Conservation (phyloP, 2,329 filamentous ascomycete species). For the Pseudogymnoascus pannorum region DNA sequence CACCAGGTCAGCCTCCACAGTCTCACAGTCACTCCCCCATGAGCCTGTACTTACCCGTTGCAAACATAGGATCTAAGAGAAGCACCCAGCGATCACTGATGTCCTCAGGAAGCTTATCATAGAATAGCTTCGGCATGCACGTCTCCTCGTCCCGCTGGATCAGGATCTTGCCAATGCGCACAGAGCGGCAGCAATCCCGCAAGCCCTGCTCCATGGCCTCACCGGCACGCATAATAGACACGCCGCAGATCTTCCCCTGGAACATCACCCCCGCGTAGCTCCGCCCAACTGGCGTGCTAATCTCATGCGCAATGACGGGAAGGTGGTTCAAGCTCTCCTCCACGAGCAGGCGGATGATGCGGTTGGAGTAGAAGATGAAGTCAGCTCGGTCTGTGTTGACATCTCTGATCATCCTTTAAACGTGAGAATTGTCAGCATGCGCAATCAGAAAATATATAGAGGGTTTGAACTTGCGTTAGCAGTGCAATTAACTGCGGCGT, state of each 20-base stretch:
- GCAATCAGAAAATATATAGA: too few relatives aligned
- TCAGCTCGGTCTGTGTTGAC: constrained; percentile 84
- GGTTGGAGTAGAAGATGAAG: constrained; percentile 98
- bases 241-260: constrained; percentile 95
- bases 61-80: constrained; percentile 97
- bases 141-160: constrained; percentile 98
- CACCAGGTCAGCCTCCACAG: constrained; percentile 8
- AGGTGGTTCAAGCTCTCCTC: constrained; percentile 97
- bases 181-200: constrained; percentile 93
- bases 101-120: constrained; percentile 93
- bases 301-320: constrained; percentile 78
- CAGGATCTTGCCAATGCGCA: constrained; percentile 95
- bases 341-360: constrained; percentile 91
- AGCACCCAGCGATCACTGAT: constrained; percentile 91
- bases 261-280: constrained; percentile 89
- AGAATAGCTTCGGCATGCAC: constrained; percentile 83
- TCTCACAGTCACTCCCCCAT: neutral
- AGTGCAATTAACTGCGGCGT: constrained; percentile 96
- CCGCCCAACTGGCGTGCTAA: constrained; percentile 85
- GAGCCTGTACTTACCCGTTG: constrained; percentile 59
- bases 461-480: constrained; percentile 71
- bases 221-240: constrained; percentile 96
- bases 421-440: neutral
- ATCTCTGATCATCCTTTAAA: constrained; percentile 82
- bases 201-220: constrained; percentile 98